Evolutionary conservation across 164 flowering plant genomes (phyloP).

Genomic region (Vitis rotundifolia): DNA sequence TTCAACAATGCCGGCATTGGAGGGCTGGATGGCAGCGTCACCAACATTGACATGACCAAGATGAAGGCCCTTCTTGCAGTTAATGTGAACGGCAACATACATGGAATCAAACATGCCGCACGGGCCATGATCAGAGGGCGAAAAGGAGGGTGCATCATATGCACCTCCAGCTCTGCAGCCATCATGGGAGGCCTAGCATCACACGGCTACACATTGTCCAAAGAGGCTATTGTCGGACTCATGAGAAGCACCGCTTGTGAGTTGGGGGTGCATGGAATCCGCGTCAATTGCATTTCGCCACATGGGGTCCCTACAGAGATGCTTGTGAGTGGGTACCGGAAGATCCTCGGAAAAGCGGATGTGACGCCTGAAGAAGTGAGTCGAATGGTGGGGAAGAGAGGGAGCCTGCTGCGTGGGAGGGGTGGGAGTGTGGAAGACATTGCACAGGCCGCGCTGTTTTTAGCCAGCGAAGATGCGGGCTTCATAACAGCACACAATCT

Average conservation of each 20-base stretch:
- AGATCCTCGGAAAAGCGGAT: slow-evolving; percentile 30
- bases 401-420: slow-evolving; percentile 62
- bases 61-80: slow-evolving; percentile 36
- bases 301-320: slow-evolving; percentile 84
- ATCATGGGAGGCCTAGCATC: slow-evolving; percentile 73
- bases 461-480: slow-evolving; percentile 73
- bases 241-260: slow-evolving; percentile 67
- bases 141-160: slow-evolving; percentile 59
- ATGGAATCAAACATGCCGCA: slow-evolving; percentile 80
- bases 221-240: slow-evolving; percentile 70
- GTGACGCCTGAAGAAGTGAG: slow-evolving; percentile 45
- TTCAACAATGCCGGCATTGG: slow-evolving; percentile 82
- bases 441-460: slow-evolving; percentile 63
- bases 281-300: slow-evolving; percentile 87
- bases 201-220: slow-evolving; percentile 65
- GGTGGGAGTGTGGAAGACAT: slow-evolving; percentile 51
- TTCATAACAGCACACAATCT: slow-evolving; percentile 78
- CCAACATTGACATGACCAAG: slow-evolving; percentile 43
- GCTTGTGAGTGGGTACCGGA: slow-evolving; percentile 47
- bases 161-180: slow-evolving; percentile 77
- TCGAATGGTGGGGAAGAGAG: slow-evolving; percentile 37
- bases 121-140: slow-evolving; percentile 55
- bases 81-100: slow-evolving; percentile 59
- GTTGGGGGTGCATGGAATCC: slow-evolving; percentile 69
- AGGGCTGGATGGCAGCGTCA: slow-evolving; percentile 64